Percentiles rank a stretch among this genome's conserved stretches.
Evolutionary conservation across 176 grass and related monocot species (phyloP).

Genomic region (Aegilops tauschii): DNA sequence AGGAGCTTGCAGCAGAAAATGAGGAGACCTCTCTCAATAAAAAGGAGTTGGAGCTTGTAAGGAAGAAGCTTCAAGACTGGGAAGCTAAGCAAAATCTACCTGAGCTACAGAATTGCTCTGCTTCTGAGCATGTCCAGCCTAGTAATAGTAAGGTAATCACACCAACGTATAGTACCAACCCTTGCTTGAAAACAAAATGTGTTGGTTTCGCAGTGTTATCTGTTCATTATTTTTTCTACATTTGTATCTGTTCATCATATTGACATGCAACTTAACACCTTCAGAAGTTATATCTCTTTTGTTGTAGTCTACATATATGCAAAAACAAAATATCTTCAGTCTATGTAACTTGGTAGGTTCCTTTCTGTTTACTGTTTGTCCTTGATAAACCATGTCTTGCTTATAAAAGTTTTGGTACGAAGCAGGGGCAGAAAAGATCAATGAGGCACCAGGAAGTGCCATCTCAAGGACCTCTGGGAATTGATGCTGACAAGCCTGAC

Average conservation of each 20-base stretch:
- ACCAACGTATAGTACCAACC: not conserved
- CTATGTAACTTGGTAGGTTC: not conserved
- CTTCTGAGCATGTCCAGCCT: not conserved
- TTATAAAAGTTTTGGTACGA: not conserved
- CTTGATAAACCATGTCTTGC: not conserved
- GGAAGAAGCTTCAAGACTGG: constrained; percentile 30
- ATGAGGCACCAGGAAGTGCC: not conserved
- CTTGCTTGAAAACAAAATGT: not conserved
- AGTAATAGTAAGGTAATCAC: constrained; percentile 7
- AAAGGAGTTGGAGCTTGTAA: not conserved
- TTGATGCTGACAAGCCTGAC: not conserved
- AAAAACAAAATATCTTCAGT: not conserved
- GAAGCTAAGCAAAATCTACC: constrained; percentile 15
- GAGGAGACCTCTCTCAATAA: not conserved
- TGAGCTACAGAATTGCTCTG: not conserved
- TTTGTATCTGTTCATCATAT: not conserved
- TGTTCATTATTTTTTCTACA: not conserved
- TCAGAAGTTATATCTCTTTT: not conserved
- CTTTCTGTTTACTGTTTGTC: not conserved
- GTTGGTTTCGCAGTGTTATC: not conserved
- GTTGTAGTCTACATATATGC: not conserved
- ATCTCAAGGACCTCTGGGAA: no score
- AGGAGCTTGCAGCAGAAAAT: not conserved
- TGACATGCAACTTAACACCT: not conserved
- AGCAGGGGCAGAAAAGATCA: not conserved